Evolutionary conservation across 2,329 filamentous ascomycete species (phyloP).

Genomic region (Colletotrichum acutatum): DNA sequence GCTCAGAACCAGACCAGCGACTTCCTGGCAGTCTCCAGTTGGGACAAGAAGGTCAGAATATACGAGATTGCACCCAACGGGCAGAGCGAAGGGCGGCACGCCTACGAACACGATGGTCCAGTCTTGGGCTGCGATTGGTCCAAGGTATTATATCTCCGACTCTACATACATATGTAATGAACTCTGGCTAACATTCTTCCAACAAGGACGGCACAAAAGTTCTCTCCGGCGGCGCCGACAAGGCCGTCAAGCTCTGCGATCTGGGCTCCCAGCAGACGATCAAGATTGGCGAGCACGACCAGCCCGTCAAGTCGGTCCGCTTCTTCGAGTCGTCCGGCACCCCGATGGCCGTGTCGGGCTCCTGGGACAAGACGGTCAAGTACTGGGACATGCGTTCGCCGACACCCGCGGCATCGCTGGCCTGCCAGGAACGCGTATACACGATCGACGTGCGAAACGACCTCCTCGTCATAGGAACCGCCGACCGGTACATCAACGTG

Average conservation of each 20-base stretch:
- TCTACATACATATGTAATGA: neutral
- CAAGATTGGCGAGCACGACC: slow-evolving; percentile 86
- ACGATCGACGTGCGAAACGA: slow-evolving; percentile 91
- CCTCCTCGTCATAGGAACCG: slow-evolving; percentile 90
- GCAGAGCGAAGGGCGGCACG: slow-evolving; percentile 84
- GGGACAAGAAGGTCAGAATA: slow-evolving; percentile 98
- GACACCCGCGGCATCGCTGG: slow-evolving; percentile 72
- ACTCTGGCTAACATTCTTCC: slow-evolving; percentile 28
- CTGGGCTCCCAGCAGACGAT: slow-evolving; percentile 73
- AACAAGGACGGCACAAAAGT: slow-evolving; percentile 88
- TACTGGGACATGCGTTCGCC: slow-evolving; percentile 84
- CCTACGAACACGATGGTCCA: slow-evolving; percentile 87
- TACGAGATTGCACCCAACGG: slow-evolving; percentile 88
- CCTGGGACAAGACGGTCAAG: slow-evolving; percentile 91
- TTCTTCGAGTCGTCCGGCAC: slow-evolving; percentile 79
- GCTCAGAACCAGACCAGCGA: slow-evolving; percentile 68
- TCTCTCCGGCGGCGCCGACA: slow-evolving; percentile 89
- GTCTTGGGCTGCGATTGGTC: slow-evolving; percentile 90
- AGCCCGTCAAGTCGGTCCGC: slow-evolving; percentile 80
- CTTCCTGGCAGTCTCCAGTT: slow-evolving; percentile 89
- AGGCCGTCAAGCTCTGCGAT: slow-evolving; percentile 89
- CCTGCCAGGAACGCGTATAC: slow-evolving; percentile 84
- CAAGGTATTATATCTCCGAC: slow-evolving; percentile 69
- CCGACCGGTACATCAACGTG: slow-evolving; percentile 96
- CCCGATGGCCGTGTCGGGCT: slow-evolving; percentile 90